phyloP scores from a whole-genome alignment of 2,329 filamentous ascomycete species.

The Aspergillus sp. region DNA sequence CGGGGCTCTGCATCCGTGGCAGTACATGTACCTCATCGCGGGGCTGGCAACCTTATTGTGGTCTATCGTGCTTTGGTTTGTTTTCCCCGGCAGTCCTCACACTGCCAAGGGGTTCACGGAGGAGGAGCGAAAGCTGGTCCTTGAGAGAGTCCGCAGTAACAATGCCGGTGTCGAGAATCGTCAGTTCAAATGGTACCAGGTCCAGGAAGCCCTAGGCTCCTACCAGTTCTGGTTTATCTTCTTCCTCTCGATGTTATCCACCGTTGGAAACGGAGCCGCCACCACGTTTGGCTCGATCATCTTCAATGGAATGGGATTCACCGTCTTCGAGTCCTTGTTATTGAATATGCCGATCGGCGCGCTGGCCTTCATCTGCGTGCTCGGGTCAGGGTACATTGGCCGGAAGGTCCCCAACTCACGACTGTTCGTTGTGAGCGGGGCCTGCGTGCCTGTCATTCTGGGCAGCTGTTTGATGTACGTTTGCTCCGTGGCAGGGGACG shows the following conservation, averaged over 20 bases:
- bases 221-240: not conserved
- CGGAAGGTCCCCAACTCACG: slow-evolving; percentile 5
- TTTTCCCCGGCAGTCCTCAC: slow-evolving; percentile 9
- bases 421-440: slow-evolving; percentile 5
- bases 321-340: slow-evolving; percentile 5
- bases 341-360: slow-evolving; percentile 10
- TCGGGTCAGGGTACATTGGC: slow-evolving; percentile 11
- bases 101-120: slow-evolving; percentile 4
- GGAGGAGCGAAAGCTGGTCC: not conserved
- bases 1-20: slow-evolving; percentile 5
- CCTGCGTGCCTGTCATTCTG: slow-evolving; percentile 11
- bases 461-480: slow-evolving; percentile 9
- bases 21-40: slow-evolving; percentile 13
- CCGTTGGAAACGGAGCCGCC: slow-evolving; percentile 3
- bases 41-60: slow-evolving; percentile 6
- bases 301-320: slow-evolving; percentile 12
- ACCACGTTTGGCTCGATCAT: slow-evolving; percentile 13
- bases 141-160: slow-evolving; percentile 7
- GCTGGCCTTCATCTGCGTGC: slow-evolving; percentile 8
- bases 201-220: slow-evolving; percentile 2
- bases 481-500: no score
- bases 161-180: slow-evolving; percentile 7
- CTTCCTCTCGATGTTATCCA: slow-evolving; percentile 5
- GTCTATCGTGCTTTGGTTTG: slow-evolving; percentile 7
- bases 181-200: slow-evolving; percentile 8